Evolutionary conservation across 768 basidiomycete genomes (phyloP).

Genomic region (Lactifluus piperatus): DNA sequence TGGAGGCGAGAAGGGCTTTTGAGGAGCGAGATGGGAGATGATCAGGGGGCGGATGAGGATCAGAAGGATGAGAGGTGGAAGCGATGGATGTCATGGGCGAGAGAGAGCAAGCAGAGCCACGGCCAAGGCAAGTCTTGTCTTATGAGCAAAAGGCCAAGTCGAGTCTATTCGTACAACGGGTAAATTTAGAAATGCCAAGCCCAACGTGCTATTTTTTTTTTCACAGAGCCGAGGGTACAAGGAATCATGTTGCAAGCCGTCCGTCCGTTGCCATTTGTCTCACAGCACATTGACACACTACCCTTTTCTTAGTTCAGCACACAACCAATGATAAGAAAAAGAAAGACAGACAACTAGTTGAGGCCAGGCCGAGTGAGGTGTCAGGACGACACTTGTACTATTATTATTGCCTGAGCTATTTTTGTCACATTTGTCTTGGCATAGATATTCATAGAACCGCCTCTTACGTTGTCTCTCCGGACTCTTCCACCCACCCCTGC

Average conservation of each 20-base stretch:
- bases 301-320: not conserved
- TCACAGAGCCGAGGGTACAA: constrained; percentile 2
- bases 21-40: constrained; percentile 11
- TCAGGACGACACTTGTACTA: too few relatives aligned
- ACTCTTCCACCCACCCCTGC: too few relatives aligned
- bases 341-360: too few relatives aligned
- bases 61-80: constrained; percentile 9
- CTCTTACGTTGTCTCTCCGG: not conserved
- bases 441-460: not conserved
- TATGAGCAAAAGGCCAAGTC: constrained; percentile 20
- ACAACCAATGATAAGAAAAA: not conserved
- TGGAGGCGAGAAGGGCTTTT: constrained; percentile 33
- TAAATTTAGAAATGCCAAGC: constrained; percentile 23
- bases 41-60: constrained; percentile 3
- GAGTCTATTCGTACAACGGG: constrained; percentile 14
- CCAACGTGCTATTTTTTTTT: constrained; percentile 19
- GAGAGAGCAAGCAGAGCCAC: not conserved
- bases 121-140: constrained; percentile 11
- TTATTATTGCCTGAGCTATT: not conserved
- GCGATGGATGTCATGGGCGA: constrained; percentile 18
- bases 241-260: not conserved
- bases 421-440: constrained; percentile 12
- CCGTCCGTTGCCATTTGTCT: not conserved
- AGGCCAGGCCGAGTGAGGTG: too few relatives aligned
- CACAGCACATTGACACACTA: not conserved